Base-by-base conservation (phyloP, 31 red algal genomes). In the Porphyra umbilicalis region DNA sequence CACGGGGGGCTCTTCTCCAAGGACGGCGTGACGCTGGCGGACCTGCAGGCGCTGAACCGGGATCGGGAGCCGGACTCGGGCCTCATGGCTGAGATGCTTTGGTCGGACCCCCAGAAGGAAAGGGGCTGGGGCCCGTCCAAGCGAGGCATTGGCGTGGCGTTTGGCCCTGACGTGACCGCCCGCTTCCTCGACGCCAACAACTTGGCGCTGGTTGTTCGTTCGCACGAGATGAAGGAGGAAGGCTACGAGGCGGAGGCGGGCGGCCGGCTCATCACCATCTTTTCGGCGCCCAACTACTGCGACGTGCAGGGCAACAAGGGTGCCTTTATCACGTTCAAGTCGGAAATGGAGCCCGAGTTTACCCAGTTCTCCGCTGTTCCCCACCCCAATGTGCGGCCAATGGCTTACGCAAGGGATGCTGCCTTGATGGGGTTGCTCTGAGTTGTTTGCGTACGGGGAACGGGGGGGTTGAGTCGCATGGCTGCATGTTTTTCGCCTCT, bases 211-310 rank as follows among this genome's bases (percentile, higher is more conserved):
- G 77, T 99, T 5, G 87, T 99, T 32, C 89, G 97, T 16, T 92
- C 92, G 77, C 97, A 99, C 82, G 93, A 99, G 80, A 94, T 99
- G 94, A 96, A 96, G 76, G 97, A 99, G n/a, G 90, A 94, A 36
- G 97, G 97, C 34, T 99, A 94, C 89, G 97, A 99, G 90, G 83
- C 96, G 13, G 84, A 85, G 37, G 97, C 97, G 35, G 89, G 92
- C 78, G 92, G 94, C 25, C 91, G 97, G 30, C 91, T 99, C 33
- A 90, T 99, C 25, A 99, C 97, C 38, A 91, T 99, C 71, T 99
- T 99, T 79, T 99, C 97, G n/a, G 97, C 97, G 75, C 97, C 97
- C 35, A 99, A 99, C 88, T 99, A 99, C 77, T 95, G 93, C 76
- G 97, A 96, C 82, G 88, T 94, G 46, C 94, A 96, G 91, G 97